phyloP scores from a whole-genome alignment of 2,329 filamentous ascomycete species.

The Neocatenulostroma microsporum region DNA sequence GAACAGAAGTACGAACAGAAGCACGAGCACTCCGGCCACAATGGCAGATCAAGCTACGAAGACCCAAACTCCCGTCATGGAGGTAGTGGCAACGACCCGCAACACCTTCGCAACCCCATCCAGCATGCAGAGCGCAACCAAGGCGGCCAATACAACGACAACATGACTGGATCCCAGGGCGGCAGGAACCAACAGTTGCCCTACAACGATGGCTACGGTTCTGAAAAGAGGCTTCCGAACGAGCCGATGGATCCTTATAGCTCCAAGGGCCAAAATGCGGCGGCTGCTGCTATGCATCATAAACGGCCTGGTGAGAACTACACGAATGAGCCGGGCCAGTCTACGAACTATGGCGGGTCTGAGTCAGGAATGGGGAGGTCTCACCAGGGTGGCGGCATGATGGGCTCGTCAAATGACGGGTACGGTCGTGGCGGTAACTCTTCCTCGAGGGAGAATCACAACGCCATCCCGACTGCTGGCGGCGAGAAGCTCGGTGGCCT shows the following conservation, averaged over 20 bases:
- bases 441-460: slow-evolving; percentile 22
- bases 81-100: too few species aligned
- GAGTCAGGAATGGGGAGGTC: slow-evolving; percentile 1
- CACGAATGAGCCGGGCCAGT: not conserved
- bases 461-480: slow-evolving; percentile 24
- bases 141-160: not conserved
- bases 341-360: not conserved
- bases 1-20: too few species aligned
- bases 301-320: not conserved
- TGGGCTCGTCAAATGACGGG: slow-evolving; percentile 11
- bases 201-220: slow-evolving; percentile 1
- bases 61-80: too few species aligned
- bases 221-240: slow-evolving; percentile 2
- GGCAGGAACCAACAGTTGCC: too few species aligned
- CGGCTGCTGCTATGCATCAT: slow-evolving; percentile 1
- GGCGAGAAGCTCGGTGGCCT: slow-evolving; percentile 18
- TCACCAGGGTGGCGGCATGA: slow-evolving; percentile 6
- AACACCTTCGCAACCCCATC: slow-evolving; percentile 2
- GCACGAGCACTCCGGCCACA: too few species aligned
- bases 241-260: slow-evolving; percentile 15
- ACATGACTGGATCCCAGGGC: too few species aligned
- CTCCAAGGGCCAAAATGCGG: slow-evolving; percentile 12
- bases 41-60: too few species aligned
- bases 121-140: not conserved
- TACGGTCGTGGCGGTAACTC: too few species aligned